Base-by-base conservation (phyloP, 73 alveolate species). In the Tetrahymena thermophila region DNA sequence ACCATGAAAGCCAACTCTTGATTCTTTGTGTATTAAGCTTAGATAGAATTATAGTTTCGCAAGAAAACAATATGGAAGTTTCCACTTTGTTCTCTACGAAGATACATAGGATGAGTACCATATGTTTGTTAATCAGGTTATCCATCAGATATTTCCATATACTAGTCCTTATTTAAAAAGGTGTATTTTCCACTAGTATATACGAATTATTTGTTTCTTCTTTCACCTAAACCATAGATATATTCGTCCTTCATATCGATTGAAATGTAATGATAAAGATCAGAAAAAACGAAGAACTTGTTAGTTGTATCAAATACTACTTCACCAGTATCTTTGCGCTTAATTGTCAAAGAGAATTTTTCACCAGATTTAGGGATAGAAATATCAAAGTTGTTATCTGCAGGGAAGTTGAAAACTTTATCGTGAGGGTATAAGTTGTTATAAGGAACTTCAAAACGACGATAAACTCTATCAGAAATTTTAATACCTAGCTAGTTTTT, bases 51-150 rank as follows among this genome's bases (percentile, higher is more conserved):
- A 8, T 93, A 85, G 31, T 83, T 44, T 43, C 94, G 93, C 34
- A 95, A 55, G 31, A 95, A 95, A 31, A 94, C 97, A 89, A 95
- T 40, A 89, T 85, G 95, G 55, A 43, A 95, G 23, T 89, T 28
- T 38, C 35, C 85, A 43, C 94, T 44, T 14, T 95, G 19, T 93
- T 95, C 97, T 43, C 84, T 71, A 35, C 94, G 55, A 31, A 95
- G 94, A 93, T 94, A 95, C 97, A 95, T 95, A 34, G 97, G 97
- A 56, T 95, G 97, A 56, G 93, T 85, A 11, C 97, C 97, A 95
- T 95, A 95, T 0, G 94, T 28, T 85, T 95, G 34, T 85, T 85
- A 5, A n/a, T 93, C 93, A n/a, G 97, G 95, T 34, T 56, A 0
- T 5, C 95, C 97, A 89, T 43, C 25, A 34, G 93, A 84, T 28